These are phyloP conservation scores for Ogataea trehalophila DNA, from an alignment of 805 yeast genomes.

Conservation along the genomic window DNA sequence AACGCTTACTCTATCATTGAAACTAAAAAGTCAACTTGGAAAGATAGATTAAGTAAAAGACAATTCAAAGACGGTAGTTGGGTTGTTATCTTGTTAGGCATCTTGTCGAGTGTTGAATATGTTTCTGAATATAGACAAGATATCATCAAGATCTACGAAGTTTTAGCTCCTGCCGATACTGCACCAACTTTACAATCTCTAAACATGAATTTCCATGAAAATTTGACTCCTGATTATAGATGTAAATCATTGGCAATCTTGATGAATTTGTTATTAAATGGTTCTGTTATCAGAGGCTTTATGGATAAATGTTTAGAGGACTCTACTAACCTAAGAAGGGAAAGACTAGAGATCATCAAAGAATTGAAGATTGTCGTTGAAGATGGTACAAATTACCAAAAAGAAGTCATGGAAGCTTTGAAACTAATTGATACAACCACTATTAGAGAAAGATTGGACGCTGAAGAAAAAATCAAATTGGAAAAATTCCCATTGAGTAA, in stretches of 20 bases:
- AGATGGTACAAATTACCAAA: conserved; percentile 41
- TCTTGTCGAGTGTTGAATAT: conserved; percentile 56
- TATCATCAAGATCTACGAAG: conserved; percentile 46
- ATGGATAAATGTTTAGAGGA: conserved; percentile 69
- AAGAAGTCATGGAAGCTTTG: conserved; percentile 32
- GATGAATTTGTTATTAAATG: conserved; percentile 55
- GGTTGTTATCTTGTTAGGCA: conserved; percentile 73
- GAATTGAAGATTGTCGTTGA: conserved; percentile 55
- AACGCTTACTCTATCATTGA: conserved; percentile 48
- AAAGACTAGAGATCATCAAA: conserved; percentile 58
- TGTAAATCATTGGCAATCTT: conserved; percentile 56
- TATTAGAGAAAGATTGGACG: conserved; percentile 18
- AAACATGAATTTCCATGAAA: conserved; percentile 48
- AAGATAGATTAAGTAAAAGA: conserved; percentile 68
- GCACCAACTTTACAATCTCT: conserved; percentile 48
- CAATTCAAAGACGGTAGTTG: conserved; percentile 81
- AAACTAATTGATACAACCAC: conserved; percentile 23
- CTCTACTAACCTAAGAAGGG: conserved; percentile 56
- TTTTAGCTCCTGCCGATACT: conserved; percentile 52
- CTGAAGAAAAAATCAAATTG: conserved; percentile 19
- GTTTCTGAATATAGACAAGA: conserved; percentile 48
- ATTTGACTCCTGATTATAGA: conserved; percentile 49
- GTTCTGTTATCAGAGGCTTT: conserved; percentile 53
- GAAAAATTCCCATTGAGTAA: conserved; percentile 16
- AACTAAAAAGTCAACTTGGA: conserved; percentile 65